Percentiles rank a stretch among this genome's conserved stretches.
Conservation (phyloP, 2,329 filamentous ascomycete species). For the Cylindrodendrum hubeiense region DNA sequence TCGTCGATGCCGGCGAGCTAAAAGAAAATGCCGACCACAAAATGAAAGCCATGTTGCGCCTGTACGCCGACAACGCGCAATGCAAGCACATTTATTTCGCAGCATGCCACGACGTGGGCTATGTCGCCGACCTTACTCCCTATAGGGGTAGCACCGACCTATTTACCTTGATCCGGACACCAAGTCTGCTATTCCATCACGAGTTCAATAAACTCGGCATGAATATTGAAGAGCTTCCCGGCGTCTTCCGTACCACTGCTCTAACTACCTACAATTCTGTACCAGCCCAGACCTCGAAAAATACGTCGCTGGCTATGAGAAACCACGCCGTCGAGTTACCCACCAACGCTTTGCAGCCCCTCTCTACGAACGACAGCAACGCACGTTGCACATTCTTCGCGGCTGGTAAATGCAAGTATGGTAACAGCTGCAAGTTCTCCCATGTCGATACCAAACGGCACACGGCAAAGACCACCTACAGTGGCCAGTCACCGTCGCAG, state of each 20-base stretch:
- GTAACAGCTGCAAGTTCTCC: slow-evolving; percentile 32
- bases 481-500: slow-evolving; percentile 24
- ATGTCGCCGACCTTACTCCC: slow-evolving; percentile 67
- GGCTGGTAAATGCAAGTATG: slow-evolving; percentile 40
- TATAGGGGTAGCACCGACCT: slow-evolving; percentile 61
- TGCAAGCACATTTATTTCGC: slow-evolving; percentile 76
- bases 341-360: slow-evolving; percentile 2
- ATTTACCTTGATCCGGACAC: slow-evolving; percentile 65
- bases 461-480: slow-evolving; percentile 14
- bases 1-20: slow-evolving; percentile 70
- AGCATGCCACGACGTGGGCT: slow-evolving; percentile 66
- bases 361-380: slow-evolving; percentile 18
- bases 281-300: slow-evolving; percentile 11
- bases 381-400: slow-evolving; percentile 34
- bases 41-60: slow-evolving; percentile 61
- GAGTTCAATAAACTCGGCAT: slow-evolving; percentile 66
- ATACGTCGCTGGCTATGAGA: neutral
- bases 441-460: slow-evolving; percentile 30
- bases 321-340: slow-evolving; percentile 10
- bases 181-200: slow-evolving; percentile 61
- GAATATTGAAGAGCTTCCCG: slow-evolving; percentile 62
- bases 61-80: slow-evolving; percentile 69
- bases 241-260: slow-evolving; percentile 62
- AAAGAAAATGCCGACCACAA: slow-evolving; percentile 73
- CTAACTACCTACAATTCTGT: slow-evolving; percentile 37